These are phyloP conservation scores for Coprinopsis cinerea DNA, from an alignment of 768 basidiomycete species.

Conservation along the genomic window DNA sequence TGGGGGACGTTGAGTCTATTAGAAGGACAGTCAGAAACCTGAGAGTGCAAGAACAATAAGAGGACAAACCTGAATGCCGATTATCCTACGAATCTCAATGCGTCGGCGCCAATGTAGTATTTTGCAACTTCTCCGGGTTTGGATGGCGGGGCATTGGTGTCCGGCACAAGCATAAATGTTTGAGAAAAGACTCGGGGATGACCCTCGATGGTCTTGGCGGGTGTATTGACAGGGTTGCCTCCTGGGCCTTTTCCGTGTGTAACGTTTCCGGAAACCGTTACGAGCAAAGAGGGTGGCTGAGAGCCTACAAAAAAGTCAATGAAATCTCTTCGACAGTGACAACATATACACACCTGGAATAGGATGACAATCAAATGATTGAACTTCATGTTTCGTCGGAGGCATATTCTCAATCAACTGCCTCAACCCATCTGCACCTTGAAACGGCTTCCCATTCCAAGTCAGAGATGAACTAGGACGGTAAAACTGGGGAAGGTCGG, in stretches of 20 bases:
- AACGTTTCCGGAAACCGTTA: slow-evolving; percentile 78
- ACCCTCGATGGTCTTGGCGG: slow-evolving; percentile 55
- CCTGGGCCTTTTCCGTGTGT: slow-evolving; percentile 57
- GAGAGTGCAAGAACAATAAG: too few relatives aligned
- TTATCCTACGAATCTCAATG: slow-evolving; percentile 78
- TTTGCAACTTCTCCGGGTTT: slow-evolving; percentile 72
- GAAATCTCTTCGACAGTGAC: not conserved
- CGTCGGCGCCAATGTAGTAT: slow-evolving; percentile 76
- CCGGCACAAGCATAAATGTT: slow-evolving; percentile 80
- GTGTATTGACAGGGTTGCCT: slow-evolving; percentile 50
- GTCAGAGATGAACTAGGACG: slow-evolving; percentile 68
- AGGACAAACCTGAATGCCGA: too few relatives aligned
- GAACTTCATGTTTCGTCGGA: slow-evolving; percentile 74
- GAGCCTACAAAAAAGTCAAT: slow-evolving; percentile 41
- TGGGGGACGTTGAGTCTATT: too few relatives aligned
- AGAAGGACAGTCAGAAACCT: too few relatives aligned
- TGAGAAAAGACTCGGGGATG: slow-evolving; percentile 85
- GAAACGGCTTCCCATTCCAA: slow-evolving; percentile 82
- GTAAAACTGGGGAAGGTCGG: slow-evolving; percentile 78
- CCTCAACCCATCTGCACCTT: slow-evolving; percentile 64
- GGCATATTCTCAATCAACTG: slow-evolving; percentile 70
- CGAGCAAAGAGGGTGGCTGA: slow-evolving; percentile 71
- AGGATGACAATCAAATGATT: slow-evolving; percentile 87
- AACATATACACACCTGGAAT: slow-evolving; percentile 57
- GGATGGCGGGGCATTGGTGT: slow-evolving; percentile 55